Evolutionary conservation across 129 eudicot species (phyloP), one percentile per base, ranked within the genome.

Genomic region (Flaveria sonorensis): DNA sequence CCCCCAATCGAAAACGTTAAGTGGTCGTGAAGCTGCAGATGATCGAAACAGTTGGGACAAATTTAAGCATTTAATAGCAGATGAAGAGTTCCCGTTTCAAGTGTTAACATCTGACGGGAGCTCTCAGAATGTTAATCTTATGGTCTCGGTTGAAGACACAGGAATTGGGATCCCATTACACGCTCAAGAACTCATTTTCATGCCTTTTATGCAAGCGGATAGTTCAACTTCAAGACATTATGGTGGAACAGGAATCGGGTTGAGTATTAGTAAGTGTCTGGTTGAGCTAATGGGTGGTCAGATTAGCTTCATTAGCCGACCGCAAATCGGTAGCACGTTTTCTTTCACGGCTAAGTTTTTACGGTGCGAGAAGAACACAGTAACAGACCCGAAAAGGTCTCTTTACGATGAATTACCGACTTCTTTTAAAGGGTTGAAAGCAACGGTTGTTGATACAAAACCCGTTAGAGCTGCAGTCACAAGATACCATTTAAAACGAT

Each of bases 191-290:
- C 88, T 80, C 10, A 85, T 92, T 43, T 92, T 89, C 78, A 92
- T 85, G 64, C 97, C 97, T 0, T 92, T 92, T 48, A 87, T 92
- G 97, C 97, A 92, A 70, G 97, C 96, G 0, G 97, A 89, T 52
- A 87, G 96, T 81, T 89, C 97, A 24, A 92, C 96, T 13, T 92
- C 97, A 7, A 82, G 97, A 83, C 86, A 86, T 69, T 87, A 89
- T 47, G 96, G 97, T 26, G 97, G 97, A 40, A 92, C 97, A 1
- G 97, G 97, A 21, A 92, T 92, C 16, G 97, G 97, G 11, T 74
- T 92, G 68, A 92, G 97, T 81, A 89, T 92, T n/a, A 85, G 92
- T 10, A 92, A 92, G 75, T 87, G 96, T 82, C 80, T 92, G 21
- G 97, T 92, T 36, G 92, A 89, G 84, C 75, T 89, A 26, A 92